These are phyloP conservation scores for Fusarium nematophilum DNA, from an alignment of 2,329 filamentous ascomycete species.

Conservation along the genomic window DNA sequence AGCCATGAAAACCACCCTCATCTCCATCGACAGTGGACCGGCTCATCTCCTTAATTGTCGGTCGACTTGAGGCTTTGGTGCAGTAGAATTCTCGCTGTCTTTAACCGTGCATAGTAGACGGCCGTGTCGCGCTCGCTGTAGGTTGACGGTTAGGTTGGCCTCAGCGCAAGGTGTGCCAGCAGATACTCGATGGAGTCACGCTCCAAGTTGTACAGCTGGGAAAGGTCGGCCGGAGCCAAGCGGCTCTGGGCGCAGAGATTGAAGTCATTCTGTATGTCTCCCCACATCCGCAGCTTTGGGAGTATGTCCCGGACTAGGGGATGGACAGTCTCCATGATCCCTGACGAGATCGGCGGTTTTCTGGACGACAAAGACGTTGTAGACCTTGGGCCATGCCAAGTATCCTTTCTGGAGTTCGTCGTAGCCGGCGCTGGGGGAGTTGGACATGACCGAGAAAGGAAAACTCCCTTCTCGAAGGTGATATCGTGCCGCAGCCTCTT, in stretches of 20 bases:
- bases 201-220: constrained; percentile 26
- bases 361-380: constrained; percentile 23
- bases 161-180: background rate
- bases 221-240: constrained; percentile 13
- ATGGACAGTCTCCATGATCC: background rate
- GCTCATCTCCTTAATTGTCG: too few relatives aligned
- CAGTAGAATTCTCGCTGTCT: too few relatives aligned
- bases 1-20: too few relatives aligned
- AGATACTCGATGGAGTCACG: constrained; percentile 9
- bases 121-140: too few relatives aligned
- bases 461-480: background rate
- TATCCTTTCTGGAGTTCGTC: constrained; percentile 26
- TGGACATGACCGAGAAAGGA: background rate
- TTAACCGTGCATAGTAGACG: too few relatives aligned
- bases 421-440: background rate
- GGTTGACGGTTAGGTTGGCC: too few relatives aligned
- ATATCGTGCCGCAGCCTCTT: background rate
- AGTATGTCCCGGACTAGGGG: background rate
- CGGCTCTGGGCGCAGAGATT: constrained; percentile 9
- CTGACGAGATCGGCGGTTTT: background rate
- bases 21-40: too few relatives aligned
- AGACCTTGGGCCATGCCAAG: constrained; percentile 30
- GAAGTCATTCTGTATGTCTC: constrained; percentile 26
- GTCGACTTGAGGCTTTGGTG: too few relatives aligned
- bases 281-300: constrained; percentile 23